Evolutionary conservation across 306 rosid species (phyloP).

Genomic region (Quercus glauca): DNA sequence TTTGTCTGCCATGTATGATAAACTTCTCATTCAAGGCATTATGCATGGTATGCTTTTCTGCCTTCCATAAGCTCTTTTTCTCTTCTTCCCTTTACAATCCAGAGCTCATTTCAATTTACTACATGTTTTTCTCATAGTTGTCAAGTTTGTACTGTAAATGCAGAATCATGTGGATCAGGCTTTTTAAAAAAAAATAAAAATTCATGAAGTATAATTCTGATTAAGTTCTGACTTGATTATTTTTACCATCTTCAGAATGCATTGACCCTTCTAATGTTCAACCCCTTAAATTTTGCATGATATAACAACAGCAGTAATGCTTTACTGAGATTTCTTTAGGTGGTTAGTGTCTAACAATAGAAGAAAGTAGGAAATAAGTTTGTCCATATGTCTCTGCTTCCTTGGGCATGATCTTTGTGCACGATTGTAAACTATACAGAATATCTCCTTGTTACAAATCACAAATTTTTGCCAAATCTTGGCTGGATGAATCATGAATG

Average conservation of each 20-base stretch:
- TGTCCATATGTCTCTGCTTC: neutral
- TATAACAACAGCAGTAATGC: neutral
- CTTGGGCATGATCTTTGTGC: neutral
- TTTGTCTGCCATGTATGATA: slow-evolving; percentile 62
- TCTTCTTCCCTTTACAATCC: neutral
- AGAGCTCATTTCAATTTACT: neutral
- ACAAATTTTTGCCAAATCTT: neutral
- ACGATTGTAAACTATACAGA: neutral
- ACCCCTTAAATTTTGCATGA: neutral
- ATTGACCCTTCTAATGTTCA: neutral
- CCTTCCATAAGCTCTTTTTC: slow-evolving; percentile 5
- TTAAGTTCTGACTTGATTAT: neutral
- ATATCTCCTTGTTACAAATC: neutral
- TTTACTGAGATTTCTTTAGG: neutral
- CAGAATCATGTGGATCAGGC: neutral
- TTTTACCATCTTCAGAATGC: neutral
- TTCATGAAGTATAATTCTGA: neutral
- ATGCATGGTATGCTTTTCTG: slow-evolving; percentile 38
- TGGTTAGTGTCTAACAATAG: neutral
- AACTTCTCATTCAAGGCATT: slow-evolving; percentile 39
- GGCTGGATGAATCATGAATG: neutral
- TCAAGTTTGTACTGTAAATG: neutral
- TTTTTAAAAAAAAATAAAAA: neutral
- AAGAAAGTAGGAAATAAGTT: neutral
- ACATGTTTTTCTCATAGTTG: neutral